Evolutionary conservation across 768 basidiomycete species (phyloP), one percentile per base, ranked within the genome.

Genomic region (Suillus subalutaceus): DNA sequence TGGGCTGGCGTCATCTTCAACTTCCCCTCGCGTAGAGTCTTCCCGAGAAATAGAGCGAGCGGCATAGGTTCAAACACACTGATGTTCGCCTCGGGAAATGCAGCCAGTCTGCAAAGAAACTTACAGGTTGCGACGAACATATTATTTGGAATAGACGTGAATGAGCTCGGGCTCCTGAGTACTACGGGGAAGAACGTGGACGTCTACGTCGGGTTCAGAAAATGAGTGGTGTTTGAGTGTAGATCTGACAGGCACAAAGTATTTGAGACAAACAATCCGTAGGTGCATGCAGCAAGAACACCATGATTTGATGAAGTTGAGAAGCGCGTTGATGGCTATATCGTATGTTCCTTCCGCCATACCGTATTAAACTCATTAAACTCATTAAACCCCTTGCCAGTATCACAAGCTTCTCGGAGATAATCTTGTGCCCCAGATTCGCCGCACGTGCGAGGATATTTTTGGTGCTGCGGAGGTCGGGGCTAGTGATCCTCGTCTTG

Each of bases 401-500:
- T 99, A 99, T 76, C 97, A 99, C 79, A 99, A 99, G 79, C 87
- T 99, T 52, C 88, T 99, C 62, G 97, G 97, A 1, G 97, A 99
- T 72, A 97, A 99, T 73, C 87, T 97, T 10, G 96, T 97, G 75
- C 96, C 97, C 10, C 96, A 98, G 77, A 87, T 90, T 52, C 83
- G 94, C 40, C 86, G 90, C 37, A 93, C 92, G 1, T 97, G 94
- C 76, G 97, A 99, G 86, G 97, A 99, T 83, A 98, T 99, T 68
- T 79, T 99, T 72, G 82, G 85, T 58, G 94, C 91, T 32, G 97
- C 97, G 16, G 97, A 99, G 76, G 97, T 99, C 62, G 97, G 97
- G 65, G 93, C 95, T 38, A 97, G 97, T 30, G 97, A 99, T 76
- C 97, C 97, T 10, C 86, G 97, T 71, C 80, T 99, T 80, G 91